Evolutionary conservation across 805 yeast species (phyloP).

Genomic region (Hanseniaspora thailandica): DNA sequence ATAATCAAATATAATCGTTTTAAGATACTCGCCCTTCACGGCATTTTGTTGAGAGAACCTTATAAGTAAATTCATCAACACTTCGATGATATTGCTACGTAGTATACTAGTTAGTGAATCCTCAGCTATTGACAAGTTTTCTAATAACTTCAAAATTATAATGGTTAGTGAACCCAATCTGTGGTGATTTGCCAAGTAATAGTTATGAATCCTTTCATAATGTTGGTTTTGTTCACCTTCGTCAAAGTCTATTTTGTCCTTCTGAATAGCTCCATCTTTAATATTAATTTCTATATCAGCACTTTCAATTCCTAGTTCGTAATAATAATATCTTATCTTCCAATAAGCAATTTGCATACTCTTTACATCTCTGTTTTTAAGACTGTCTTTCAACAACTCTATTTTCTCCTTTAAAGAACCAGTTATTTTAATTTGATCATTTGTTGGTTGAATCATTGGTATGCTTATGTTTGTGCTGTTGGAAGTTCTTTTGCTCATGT

Average conservation of each 20-base stretch:
- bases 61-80: conserved; percentile 41
- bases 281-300: neutral
- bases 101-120: conserved; percentile 49
- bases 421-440: conserved; percentile 30
- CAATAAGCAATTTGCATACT: conserved; percentile 61
- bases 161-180: conserved; percentile 51
- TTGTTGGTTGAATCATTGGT: conserved; percentile 54
- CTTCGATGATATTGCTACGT: conserved; percentile 46
- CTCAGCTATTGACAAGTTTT: conserved; percentile 20
- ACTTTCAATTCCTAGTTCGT: neutral
- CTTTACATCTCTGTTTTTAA: conserved; percentile 31
- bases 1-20: conserved; percentile 63
- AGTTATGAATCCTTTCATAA: conserved; percentile 45
- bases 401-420: conserved; percentile 77
- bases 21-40: conserved; percentile 63
- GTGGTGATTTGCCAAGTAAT: conserved; percentile 44
- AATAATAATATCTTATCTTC: conserved; percentile 34
- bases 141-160: conserved; percentile 54
- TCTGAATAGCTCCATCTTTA: neutral
- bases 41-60: conserved; percentile 78
- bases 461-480: conserved; percentile 51
- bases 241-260: neutral
- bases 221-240: neutral
- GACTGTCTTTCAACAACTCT: conserved; percentile 47
- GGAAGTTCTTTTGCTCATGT: conserved; percentile 42